Evolutionary conservation across 2,329 filamentous ascomycete genomes (phyloP).

Genomic region (Teratosphaeria viscida): DNA sequence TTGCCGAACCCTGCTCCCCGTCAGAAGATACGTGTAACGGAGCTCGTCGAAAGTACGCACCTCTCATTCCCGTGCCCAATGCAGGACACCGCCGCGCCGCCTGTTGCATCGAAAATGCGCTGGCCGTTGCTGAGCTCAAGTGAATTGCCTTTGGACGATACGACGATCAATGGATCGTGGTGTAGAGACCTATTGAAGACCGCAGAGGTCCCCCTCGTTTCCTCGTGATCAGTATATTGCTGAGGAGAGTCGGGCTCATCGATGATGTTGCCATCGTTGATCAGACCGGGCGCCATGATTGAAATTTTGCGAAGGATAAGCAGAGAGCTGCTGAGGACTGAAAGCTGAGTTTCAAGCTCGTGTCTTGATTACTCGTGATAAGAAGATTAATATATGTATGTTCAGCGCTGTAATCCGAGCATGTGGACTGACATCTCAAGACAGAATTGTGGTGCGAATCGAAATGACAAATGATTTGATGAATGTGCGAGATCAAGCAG

Average conservation of each 20-base stretch:
- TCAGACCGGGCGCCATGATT: background rate
- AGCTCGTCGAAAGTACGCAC: constrained; percentile 6
- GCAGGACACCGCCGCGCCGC: constrained; percentile 62
- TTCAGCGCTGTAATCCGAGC: background rate
- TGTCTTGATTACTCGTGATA: background rate
- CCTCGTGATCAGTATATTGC: background rate
- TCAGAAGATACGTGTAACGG: background rate
- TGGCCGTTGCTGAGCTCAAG: constrained; percentile 46
- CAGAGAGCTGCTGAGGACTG: background rate
- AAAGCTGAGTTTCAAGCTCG: background rate
- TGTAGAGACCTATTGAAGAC: constrained; percentile 45
- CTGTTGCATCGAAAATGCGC: constrained; percentile 59
- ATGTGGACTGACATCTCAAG: background rate
- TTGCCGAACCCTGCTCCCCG: constrained; percentile 36
- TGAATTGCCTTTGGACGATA: constrained; percentile 41
- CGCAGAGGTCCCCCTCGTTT: constrained; percentile 11
- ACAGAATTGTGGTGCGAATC: background rate
- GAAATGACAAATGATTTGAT: background rate
- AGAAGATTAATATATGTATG: background rate
- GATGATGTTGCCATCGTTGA: constrained; percentile 17
- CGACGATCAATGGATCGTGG: constrained; percentile 36
- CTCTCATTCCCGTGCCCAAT: constrained; percentile 56
- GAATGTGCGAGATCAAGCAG: background rate
- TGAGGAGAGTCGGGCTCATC: background rate
- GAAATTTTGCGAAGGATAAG: background rate